Percentiles rank a stretch among this genome's conserved stretches.
phyloP scores from a whole-genome alignment of 768 basidiomycete genomes.

The Pleurotus pulmonarius region DNA sequence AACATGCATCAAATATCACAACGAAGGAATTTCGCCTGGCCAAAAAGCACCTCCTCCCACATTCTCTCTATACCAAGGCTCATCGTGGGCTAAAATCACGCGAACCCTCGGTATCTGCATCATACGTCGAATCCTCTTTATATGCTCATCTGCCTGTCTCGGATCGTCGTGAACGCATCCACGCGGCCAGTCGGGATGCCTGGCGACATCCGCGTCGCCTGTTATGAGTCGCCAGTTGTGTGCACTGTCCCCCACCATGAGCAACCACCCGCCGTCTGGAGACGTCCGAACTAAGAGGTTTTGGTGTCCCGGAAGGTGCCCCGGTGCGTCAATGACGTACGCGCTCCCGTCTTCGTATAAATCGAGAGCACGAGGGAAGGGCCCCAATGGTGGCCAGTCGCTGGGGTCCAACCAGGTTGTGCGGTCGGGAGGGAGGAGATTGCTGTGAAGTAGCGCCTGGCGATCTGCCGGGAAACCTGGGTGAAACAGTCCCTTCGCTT shows the following conservation, averaged over 20 bases:
- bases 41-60: slow-evolving; percentile 39
- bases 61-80: slow-evolving; percentile 46
- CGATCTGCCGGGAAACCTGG: slow-evolving; percentile 41
- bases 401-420: slow-evolving; percentile 30
- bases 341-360: slow-evolving; percentile 56
- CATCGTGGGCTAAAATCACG: slow-evolving; percentile 53
- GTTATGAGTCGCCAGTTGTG: slow-evolving; percentile 52
- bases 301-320: slow-evolving; percentile 54
- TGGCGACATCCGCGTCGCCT: slow-evolving; percentile 36
- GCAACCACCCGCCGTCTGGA: slow-evolving; percentile 49
- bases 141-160: slow-evolving; percentile 36
- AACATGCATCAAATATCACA: slow-evolving; percentile 8
- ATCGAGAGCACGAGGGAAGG: slow-evolving; percentile 49
- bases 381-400: slow-evolving; percentile 40
- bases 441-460: slow-evolving; percentile 22
- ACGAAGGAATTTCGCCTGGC: slow-evolving; percentile 29
- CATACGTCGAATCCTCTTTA: slow-evolving; percentile 35
- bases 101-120: slow-evolving; percentile 32
- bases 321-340: slow-evolving; percentile 55
- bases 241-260: slow-evolving; percentile 52
- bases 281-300: slow-evolving; percentile 54
- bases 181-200: slow-evolving; percentile 20
- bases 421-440: slow-evolving; percentile 33
- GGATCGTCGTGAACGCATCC: slow-evolving; percentile 41
- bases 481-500: slow-evolving; percentile 27